Evolutionary conservation across 306 rosid species (phyloP), one percentile per base, ranked within the genome.

Genomic region (Lathyrus tuberosus): DNA sequence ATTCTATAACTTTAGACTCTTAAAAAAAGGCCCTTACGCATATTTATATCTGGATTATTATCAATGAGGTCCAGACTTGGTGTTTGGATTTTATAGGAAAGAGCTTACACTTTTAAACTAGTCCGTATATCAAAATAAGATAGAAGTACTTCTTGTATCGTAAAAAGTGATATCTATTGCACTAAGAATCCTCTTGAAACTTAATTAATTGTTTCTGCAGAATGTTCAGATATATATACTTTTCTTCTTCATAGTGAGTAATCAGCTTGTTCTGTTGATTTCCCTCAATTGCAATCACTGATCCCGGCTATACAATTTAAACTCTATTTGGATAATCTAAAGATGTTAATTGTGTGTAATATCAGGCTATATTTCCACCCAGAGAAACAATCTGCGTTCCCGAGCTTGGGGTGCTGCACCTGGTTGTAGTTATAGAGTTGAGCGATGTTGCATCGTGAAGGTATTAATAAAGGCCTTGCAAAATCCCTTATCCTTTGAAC

Each of bases 401-500:
- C 98, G 98, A 59, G 97, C 97, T 5, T 93, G 98, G 98, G 98
- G 97, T 77, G 98, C 97, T 76, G 91, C 97, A 79, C 87, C 87
- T 84, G 97, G 98, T 73, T 90, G 98, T 83, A 93, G 98, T 73
- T 93, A 86, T 72, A 80, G 83, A 70, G 86, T 93, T 74, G 97
- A 93, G 81, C 84, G 88, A 69, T 93, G 98, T 63, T 93, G 97
- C 90, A 93, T 93, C 37, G 86, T 90, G 71, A 93, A 93, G 98
- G 98, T 92, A 67, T 41, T 81, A 52, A 54, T 22, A 17, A 18
- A 64, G 70, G 57, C 66, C 14, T 28, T 71, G 51, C 43, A 24
- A 76, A 53, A 31, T 69, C 69, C 40, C 57, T 49, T 63, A 22
- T 70, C 30, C 46, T 46, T 62, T 7, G 1, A 38, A 44, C 52